Base-by-base conservation (phyloP, 139 green algal genomes). In the Tetradesmus lagerheimii region DNA sequence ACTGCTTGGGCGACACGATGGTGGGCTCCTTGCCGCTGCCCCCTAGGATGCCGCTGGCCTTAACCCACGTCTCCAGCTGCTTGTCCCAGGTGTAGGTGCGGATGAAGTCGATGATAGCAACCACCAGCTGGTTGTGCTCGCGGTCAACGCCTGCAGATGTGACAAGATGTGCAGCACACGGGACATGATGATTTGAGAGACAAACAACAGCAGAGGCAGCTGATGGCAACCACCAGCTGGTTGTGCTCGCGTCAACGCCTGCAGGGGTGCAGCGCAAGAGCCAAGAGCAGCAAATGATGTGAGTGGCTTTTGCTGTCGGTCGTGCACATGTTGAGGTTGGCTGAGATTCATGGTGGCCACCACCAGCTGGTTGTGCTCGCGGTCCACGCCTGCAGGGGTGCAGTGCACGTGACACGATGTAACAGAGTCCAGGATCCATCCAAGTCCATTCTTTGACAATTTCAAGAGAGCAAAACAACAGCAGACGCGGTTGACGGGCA, bases 51-150 rank as follows among this genome's bases (percentile, higher is more conserved):
- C 96, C 98, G 71, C 84, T 95, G 29, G 93, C 94, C 95, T 99
- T 99, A n/a, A 99, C 97, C 97, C 97, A 99, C 38, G 94, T 98
- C 93, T 99, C 98, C 37, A 99, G 92, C 90, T 98, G 95, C 94
- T 99, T 99, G 93, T 99, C 98, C 97, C 96, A 99, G 12, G 98
- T 99, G 92, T 99, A 99, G 41, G 80, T 88, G 18, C 98, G 94
- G 37, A 99, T 94, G 90, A 96, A 99, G 91, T 99, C 98, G 38
- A 99, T 99, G 88, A 99, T 96, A 43, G 97, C 97, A 39, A 99
- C 93, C n/a, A 98, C 95, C 47, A 99, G 93, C 86, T 95, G 85
- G 29, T 92, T 79, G 31, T 90, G 53, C 38, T 95, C 57, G 18
- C 57, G 57, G 57, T 79, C 31, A 79, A 38, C 71, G 27, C 71